phyloP scores from a whole-genome alignment of 2,329 filamentous ascomycete species.

The Pseudovirgaria hyperparasitica region DNA sequence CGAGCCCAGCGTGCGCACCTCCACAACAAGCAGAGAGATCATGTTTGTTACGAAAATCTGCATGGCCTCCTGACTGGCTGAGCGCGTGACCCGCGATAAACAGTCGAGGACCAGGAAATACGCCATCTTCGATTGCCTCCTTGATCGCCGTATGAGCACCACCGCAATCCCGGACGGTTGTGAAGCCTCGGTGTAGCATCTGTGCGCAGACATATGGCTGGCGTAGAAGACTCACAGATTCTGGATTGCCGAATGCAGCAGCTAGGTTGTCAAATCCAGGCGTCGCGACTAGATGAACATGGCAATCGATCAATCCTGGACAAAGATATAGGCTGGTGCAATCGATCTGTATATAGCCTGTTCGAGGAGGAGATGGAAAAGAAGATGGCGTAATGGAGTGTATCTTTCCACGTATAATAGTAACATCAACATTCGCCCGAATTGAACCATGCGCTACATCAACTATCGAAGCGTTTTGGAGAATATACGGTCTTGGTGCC shows the following conservation, averaged over 20 bases:
- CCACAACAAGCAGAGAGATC: constrained; percentile 36
- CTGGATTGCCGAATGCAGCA: constrained; percentile 18
- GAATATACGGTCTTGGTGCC: too few relatives aligned
- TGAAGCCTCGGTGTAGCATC: constrained; percentile 46
- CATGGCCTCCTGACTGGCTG: constrained; percentile 46
- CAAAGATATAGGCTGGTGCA: constrained; percentile 32
- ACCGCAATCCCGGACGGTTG: constrained; percentile 44
- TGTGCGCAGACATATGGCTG: constrained; percentile 36
- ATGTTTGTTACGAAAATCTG: constrained; percentile 36
- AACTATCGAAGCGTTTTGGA: too few relatives aligned
- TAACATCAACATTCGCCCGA: too few relatives aligned
- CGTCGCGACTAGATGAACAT: constrained; percentile 9
- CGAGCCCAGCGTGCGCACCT: constrained; percentile 27
- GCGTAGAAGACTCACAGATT: constrained; percentile 27
- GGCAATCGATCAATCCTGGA: constrained; percentile 39
- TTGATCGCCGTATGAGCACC: constrained; percentile 43
- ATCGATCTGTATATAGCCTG: constrained; percentile 28
- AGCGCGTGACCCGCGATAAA: constrained; percentile 34
- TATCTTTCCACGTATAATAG: too few relatives aligned
- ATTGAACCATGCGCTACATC: too few relatives aligned
- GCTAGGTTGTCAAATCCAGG: constrained; percentile 7
- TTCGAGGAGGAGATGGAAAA: too few relatives aligned
- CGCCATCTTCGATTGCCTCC: constrained; percentile 43
- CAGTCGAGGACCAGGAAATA: constrained; percentile 41
- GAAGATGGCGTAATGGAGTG: too few relatives aligned